Conservation (phyloP, 177 flowering plant species). For the Vitis hybrid region DNA sequence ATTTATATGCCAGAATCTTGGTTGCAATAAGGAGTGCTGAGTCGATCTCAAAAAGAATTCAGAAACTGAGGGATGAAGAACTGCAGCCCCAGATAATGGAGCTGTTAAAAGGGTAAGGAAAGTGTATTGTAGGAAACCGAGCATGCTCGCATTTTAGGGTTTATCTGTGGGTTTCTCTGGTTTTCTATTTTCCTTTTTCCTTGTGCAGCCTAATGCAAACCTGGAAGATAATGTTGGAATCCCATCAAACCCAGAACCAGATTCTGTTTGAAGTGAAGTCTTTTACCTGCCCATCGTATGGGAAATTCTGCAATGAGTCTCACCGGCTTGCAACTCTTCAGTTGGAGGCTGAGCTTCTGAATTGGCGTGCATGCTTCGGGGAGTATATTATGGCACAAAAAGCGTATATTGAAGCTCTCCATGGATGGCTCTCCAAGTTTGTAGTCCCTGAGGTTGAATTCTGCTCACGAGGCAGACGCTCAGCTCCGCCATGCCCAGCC, state of each 20-base stretch:
- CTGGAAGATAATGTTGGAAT: slow-evolving; percentile 76
- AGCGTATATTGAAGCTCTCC: slow-evolving; percentile 67
- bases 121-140: background rate
- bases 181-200: slow-evolving; percentile 6
- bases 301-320: slow-evolving; percentile 70
- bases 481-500: slow-evolving; percentile 33
- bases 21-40: slow-evolving; percentile 85
- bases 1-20: slow-evolving; percentile 77
- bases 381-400: slow-evolving; percentile 63
- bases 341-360: slow-evolving; percentile 78
- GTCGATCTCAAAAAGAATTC: slow-evolving; percentile 71
- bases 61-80: slow-evolving; percentile 86
- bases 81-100: slow-evolving; percentile 85
- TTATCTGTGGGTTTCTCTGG: background rate
- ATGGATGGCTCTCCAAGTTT: slow-evolving; percentile 84
- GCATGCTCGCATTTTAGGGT: background rate
- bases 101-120: slow-evolving; percentile 75
- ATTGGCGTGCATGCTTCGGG: slow-evolving; percentile 73
- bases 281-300: slow-evolving; percentile 60
- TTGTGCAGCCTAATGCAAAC: slow-evolving; percentile 63
- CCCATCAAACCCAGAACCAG: slow-evolving; percentile 81
- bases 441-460: slow-evolving; percentile 71
- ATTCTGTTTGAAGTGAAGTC: slow-evolving; percentile 70
- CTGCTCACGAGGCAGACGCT: slow-evolving; percentile 43
- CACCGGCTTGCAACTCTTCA: slow-evolving; percentile 83